A percentile compares a stretch with the other conserved stretches of the same genome.
These are phyloP conservation scores for Coemansia sp. DNA, from an alignment of 192 early-diverging fungal genomes.

Conservation along the genomic window DNA sequence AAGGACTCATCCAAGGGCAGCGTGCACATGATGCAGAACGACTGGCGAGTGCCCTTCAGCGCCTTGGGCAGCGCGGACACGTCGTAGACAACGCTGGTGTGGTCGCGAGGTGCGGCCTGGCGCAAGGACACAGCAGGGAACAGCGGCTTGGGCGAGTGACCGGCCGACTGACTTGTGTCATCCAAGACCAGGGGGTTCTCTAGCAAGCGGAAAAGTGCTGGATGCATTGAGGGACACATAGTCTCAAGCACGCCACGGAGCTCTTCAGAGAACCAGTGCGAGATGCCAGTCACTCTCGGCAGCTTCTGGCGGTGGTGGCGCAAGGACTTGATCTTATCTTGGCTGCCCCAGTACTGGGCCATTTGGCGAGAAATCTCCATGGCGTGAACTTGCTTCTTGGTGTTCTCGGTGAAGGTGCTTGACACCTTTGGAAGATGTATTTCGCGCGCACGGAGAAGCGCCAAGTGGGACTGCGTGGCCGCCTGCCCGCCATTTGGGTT, in stretches of 20 bases:
- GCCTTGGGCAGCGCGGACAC: slow-evolving; percentile 45
- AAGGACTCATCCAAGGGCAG: slow-evolving; percentile 25
- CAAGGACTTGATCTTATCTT: slow-evolving; percentile 43
- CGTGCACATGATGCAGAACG: slow-evolving; percentile 56
- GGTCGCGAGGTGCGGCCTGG: slow-evolving; percentile 13
- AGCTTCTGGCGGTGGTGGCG: slow-evolving; percentile 44
- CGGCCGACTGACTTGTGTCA: slow-evolving; percentile 11
- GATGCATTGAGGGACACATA: slow-evolving; percentile 49
- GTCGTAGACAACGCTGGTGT: slow-evolving; percentile 36
- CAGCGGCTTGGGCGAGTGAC: slow-evolving; percentile 35
- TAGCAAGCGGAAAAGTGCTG: slow-evolving; percentile 42
- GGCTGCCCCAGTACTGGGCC: slow-evolving; percentile 54
- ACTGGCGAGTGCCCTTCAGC: slow-evolving; percentile 52
- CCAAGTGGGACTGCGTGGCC: slow-evolving; percentile 19
- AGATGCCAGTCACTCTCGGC: slow-evolving; percentile 51
- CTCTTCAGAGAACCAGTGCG: slow-evolving; percentile 54
- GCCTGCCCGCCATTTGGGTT: slow-evolving; percentile 8
- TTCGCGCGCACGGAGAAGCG: slow-evolving; percentile 31
- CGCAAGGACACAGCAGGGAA: slow-evolving; percentile 43
- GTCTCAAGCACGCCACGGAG: slow-evolving; percentile 49
- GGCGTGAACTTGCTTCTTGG: slow-evolving; percentile 49
- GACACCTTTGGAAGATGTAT: slow-evolving; percentile 25
- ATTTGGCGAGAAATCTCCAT: slow-evolving; percentile 56
- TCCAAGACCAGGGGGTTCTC: slow-evolving; percentile 52
- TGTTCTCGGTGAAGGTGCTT: slow-evolving; percentile 46